Evolutionary conservation across 2,329 filamentous ascomycete genomes (phyloP).

Genomic region (Fusarium sp.): DNA sequence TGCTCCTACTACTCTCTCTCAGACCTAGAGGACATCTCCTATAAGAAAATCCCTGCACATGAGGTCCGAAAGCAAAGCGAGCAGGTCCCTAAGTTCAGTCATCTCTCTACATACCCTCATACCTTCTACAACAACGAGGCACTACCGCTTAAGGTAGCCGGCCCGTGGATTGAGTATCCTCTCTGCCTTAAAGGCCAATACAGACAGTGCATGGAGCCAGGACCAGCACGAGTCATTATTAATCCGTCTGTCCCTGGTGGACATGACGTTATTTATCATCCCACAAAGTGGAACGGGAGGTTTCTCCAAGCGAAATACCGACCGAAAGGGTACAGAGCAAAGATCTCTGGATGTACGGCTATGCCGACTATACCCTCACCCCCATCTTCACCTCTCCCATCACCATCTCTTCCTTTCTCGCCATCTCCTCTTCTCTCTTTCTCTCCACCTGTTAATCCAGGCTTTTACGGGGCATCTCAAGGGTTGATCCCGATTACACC

Average conservation of each 20-base stretch:
- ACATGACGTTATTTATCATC: constrained; percentile 13
- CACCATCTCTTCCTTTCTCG: neutral
- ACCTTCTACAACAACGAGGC: neutral
- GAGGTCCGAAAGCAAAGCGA: neutral
- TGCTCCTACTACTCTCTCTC: constrained; percentile 11
- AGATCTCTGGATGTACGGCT: neutral
- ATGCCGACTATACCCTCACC: neutral
- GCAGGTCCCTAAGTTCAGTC: neutral
- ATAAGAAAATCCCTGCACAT: neutral
- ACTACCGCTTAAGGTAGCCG: neutral
- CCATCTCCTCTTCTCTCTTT: neutral
- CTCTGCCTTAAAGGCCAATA: neutral
- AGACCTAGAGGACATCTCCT: neutral
- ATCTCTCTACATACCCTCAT: neutral
- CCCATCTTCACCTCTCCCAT: neutral
- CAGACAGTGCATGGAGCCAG: neutral
- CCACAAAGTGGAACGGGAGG: rapidly evolving
- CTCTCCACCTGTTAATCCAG: neutral
- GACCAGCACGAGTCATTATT: neutral
- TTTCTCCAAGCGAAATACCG: constrained; percentile 1
- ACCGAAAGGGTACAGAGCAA: neutral
- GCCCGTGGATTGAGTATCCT: constrained; percentile 2
- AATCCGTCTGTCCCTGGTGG: neutral
- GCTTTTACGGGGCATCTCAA: neutral
- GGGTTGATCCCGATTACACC: neutral